Percentiles rank a stretch among this genome's conserved stretches.
phyloP scores from a whole-genome alignment of 2,329 filamentous ascomycete species.

The Paecilomyces variotii region DNA sequence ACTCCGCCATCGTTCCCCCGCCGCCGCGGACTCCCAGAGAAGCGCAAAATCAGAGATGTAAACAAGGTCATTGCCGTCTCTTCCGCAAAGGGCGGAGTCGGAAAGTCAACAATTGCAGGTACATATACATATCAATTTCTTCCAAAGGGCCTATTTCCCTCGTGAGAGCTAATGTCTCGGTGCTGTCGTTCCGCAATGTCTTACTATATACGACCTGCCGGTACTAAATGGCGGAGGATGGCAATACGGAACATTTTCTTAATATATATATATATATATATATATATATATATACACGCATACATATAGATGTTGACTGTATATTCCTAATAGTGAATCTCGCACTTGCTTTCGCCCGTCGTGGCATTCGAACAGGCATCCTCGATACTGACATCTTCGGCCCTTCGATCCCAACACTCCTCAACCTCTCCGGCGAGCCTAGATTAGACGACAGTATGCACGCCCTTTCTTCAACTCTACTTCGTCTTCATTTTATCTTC shows the following conservation, averaged over 20 bases:
- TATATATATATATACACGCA: not conserved
- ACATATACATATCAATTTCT: constrained; percentile 11
- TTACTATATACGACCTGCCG: too few relatives aligned
- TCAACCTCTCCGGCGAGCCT: constrained; percentile 74
- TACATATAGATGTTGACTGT: not conserved
- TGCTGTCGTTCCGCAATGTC: not conserved
- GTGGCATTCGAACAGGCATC: constrained; percentile 75
- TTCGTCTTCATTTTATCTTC: not conserved
- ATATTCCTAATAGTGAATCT: constrained; percentile 54
- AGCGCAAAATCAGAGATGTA: constrained; percentile 73
- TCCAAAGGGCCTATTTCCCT: not conserved
- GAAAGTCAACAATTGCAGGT: constrained; percentile 90
- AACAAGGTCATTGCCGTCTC: constrained; percentile 93
- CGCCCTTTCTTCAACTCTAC: not conserved
- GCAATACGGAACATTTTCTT: not conserved
- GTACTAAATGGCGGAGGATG: not conserved
- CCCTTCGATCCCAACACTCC: constrained; percentile 82
- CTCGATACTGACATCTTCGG: constrained; percentile 96
- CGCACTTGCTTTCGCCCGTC: constrained; percentile 74
- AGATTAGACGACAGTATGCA: constrained; percentile 61
- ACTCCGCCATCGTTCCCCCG: constrained; percentile 59
- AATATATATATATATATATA: not conserved
- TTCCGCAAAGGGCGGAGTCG: constrained; percentile 95
- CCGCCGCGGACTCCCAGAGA: constrained; percentile 72
- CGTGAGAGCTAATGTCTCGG: not conserved